Evolutionary conservation across 2,329 filamentous ascomycete species (phyloP), one percentile per base, ranked within the genome.

Genomic region (Neonectria coccinea): DNA sequence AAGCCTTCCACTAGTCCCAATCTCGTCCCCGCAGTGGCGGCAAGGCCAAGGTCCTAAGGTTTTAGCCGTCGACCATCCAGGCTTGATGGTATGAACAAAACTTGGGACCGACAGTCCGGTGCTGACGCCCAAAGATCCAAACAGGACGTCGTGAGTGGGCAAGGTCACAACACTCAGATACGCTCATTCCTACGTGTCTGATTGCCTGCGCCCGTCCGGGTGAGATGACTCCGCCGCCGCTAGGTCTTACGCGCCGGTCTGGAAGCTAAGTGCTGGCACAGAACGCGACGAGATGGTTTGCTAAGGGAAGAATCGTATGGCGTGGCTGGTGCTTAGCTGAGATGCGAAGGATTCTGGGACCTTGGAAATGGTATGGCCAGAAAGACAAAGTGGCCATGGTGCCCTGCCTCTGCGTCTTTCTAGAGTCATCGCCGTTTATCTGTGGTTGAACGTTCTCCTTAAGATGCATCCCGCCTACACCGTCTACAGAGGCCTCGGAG

Each of bases 381-480:
- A 33, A 12, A 27, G 27, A 51, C 36, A 51, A 51, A 51, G n/a
- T 18, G 12, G 11, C 27, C 6, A 14, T 4, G n/a, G 33, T 47
- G 27, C n/a, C 39, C 29, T 36, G 4, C 8, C 20, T 47, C 12
- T 33, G 25, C 16, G 29, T 9, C 11, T 16, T 39, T n/a, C 16
- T 16, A 11, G 31, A 42, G 3, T 20, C 8, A 20, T 42, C n/a
- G 2, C n/a, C 39, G 8, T 41, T 25, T 33, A 41, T 41, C 14
- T n/a, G 7, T 16, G 6, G 39, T 41, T 18, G 39, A 41, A 9
- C 39, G 16, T 42, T 3, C 39, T 20, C 10, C 25, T 55, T 12
- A 27, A 29, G 42, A 65, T 65, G 57, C 47, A 57, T 45, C 57
- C 57, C 11, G 47, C 14, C 10, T 61, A 65, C 42, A 45, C 41